Conservation (phyloP, 2,329 filamentous ascomycete species). For the Pezizomycotina sp. region DNA sequence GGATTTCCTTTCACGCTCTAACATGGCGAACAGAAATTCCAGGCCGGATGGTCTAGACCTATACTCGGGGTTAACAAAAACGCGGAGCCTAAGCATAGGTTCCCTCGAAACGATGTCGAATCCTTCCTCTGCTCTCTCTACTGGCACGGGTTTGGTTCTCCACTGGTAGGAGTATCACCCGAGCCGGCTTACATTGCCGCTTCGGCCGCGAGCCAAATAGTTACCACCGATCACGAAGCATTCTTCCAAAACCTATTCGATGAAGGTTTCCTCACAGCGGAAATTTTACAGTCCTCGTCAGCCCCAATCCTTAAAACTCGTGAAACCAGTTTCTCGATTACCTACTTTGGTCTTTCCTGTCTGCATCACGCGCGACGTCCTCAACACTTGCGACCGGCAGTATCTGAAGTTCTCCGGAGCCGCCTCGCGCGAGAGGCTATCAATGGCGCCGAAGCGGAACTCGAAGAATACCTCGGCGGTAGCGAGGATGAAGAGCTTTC, state of each 20-base stretch:
- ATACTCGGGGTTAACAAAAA: conserved; percentile 13
- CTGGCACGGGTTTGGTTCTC: conserved; percentile 40
- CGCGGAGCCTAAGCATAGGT: conserved; percentile 35
- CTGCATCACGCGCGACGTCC: no score
- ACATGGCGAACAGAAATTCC: conserved; percentile 21
- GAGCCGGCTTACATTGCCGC: conserved; percentile 73
- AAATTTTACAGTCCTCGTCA: conserved; percentile 47
- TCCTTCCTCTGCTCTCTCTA: conserved; percentile 36
- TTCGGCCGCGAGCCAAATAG: conserved; percentile 76
- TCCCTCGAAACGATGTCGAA: conserved; percentile 54
- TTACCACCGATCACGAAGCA: conserved; percentile 72
- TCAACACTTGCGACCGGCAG: conserved; percentile 57
- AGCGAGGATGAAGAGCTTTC: conserved; percentile 52
- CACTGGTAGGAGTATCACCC: conserved; percentile 53
- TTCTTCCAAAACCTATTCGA: conserved; percentile 54
- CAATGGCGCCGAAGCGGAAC: conserved; percentile 65
- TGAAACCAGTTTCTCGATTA: conserved; percentile 59
- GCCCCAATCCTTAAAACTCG: conserved; percentile 27
- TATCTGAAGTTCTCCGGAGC: conserved; percentile 73
- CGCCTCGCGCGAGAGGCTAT: conserved; percentile 76
- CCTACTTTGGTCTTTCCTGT: no score
- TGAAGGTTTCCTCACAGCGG: conserved; percentile 49
- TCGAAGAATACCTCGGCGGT: conserved; percentile 71
- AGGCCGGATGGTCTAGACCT: conserved; percentile 20
- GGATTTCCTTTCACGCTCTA: no score